Conservation (phyloP, 441 rosid genomes). For the Corymbia calophylla region DNA sequence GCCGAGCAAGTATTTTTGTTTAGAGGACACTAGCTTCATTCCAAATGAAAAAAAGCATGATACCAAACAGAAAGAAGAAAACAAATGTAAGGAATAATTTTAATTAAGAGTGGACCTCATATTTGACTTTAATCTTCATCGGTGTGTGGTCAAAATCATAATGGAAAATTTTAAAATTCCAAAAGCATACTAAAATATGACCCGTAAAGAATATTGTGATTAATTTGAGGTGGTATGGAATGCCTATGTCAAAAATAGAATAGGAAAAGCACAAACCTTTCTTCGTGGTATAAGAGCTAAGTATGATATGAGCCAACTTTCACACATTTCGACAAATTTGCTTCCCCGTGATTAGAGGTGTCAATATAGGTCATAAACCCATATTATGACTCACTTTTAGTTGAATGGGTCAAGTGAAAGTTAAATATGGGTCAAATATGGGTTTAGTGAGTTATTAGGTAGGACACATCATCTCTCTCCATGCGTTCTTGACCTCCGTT, state of each 20-base stretch:
- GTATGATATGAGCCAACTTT: neutral
- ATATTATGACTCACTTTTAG: too few relatives aligned
- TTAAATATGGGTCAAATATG: too few relatives aligned
- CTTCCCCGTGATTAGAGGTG: fast-evolving
- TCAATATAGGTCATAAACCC: too few relatives aligned
- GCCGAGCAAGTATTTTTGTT: fast-evolving
- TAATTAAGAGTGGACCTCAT: fast-evolving
- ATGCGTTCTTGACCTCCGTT: too few relatives aligned
- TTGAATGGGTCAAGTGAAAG: too few relatives aligned
- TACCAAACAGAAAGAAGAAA: fast-evolving
- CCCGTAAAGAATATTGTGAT: neutral
- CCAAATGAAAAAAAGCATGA: neutral
- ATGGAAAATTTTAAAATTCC: neutral
- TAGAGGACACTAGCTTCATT: fast-evolving
- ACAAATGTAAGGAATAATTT: neutral
- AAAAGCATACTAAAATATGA: neutral
- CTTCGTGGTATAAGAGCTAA: fast-evolving
- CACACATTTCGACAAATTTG: fast-evolving
- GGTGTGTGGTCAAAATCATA: fast-evolving
- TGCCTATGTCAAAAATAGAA: fast-evolving
- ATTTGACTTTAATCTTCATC: neutral
- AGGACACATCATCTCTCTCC: too few relatives aligned
- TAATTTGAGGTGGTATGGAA: neutral
- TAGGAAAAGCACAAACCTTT: fast-evolving
- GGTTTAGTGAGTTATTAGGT: too few relatives aligned